Conservation (phyloP, 176 grass and related monocot genomes). For the Miscanthus lutarioriparius region DNA sequence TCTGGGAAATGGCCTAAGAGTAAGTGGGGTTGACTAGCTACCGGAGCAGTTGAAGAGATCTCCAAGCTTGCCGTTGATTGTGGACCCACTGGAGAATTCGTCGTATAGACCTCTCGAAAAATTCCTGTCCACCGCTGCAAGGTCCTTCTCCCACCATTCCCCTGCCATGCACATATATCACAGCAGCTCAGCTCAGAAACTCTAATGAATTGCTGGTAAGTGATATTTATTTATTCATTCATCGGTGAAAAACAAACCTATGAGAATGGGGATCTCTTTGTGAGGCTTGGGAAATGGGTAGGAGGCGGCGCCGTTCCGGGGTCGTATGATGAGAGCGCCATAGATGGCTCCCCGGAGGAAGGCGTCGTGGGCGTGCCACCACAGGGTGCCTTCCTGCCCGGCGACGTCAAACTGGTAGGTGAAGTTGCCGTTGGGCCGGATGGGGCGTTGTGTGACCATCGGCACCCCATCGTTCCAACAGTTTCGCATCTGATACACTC, state of each 20-base stretch:
- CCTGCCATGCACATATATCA: not conserved
- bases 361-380: conserved; percentile 43
- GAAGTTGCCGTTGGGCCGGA: not conserved
- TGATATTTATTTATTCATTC: too few relatives aligned
- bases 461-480: conserved; percentile 34
- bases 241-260: not conserved
- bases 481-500: not conserved
- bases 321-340: not conserved
- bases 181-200: too few relatives aligned
- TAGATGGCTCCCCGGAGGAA: conserved; percentile 4
- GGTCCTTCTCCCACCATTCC: conserved; percentile 8
- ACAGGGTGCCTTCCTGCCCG: conserved; percentile 37
- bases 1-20: too few relatives aligned
- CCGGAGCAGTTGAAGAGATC: conserved; percentile 38
- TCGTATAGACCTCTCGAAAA: not conserved
- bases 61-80: conserved; percentile 30
- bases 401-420: conserved; percentile 24
- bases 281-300: conserved; percentile 23
- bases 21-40: not conserved
- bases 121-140: not conserved
- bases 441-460: conserved; percentile 37
- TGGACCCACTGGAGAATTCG: not conserved
- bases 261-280: not conserved
- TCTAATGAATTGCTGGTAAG: too few relatives aligned
- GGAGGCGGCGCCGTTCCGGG: not conserved